Evolutionary conservation across 192 early-diverging fungal genomes (phyloP).

Genomic region (Ambispora gerdemannii): DNA sequence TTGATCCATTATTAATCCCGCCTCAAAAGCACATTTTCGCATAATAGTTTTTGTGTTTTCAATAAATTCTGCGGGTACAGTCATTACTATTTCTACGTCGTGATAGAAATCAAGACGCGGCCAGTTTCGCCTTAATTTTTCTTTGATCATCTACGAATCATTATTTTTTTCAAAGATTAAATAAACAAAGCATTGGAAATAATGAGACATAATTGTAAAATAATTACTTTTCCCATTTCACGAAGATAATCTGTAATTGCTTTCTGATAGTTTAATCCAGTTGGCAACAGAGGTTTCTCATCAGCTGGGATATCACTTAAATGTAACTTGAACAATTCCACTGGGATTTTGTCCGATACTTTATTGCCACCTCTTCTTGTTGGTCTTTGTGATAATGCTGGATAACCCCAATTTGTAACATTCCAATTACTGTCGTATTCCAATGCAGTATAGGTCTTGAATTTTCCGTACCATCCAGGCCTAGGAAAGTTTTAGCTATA

Average conservation of each 20-base stretch:
- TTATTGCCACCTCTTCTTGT: not conserved
- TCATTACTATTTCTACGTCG: not conserved
- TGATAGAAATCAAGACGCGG: not conserved
- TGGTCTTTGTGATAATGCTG: not conserved
- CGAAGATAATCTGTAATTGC: slow-evolving; percentile 21
- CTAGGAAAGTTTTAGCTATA: not conserved
- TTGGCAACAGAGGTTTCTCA: slow-evolving; percentile 12
- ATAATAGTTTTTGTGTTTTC: not conserved
- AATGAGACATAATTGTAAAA: not conserved
- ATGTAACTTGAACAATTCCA: slow-evolving; percentile 28
- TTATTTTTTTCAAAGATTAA: not conserved
- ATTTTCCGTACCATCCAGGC: not conserved
- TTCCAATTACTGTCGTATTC: slow-evolving; percentile 11
- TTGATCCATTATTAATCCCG: not conserved
- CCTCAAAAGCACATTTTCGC: not conserved
- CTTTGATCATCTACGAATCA: not conserved
- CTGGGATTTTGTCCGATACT: not conserved
- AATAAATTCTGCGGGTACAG: not conserved
- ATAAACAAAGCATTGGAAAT: not conserved
- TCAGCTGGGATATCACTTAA: not conserved
- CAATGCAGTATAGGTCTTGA: slow-evolving; percentile 20
- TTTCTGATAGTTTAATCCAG: not conserved
- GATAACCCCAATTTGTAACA: slow-evolving; percentile 11
- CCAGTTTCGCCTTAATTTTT: not conserved
- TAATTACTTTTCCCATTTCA: not conserved